A percentile compares a stretch with the other conserved stretches of the same genome.
Evolutionary conservation across 495 filamentous ascomycete genomes (phyloP).

Genomic region (Daldinia grandis): DNA sequence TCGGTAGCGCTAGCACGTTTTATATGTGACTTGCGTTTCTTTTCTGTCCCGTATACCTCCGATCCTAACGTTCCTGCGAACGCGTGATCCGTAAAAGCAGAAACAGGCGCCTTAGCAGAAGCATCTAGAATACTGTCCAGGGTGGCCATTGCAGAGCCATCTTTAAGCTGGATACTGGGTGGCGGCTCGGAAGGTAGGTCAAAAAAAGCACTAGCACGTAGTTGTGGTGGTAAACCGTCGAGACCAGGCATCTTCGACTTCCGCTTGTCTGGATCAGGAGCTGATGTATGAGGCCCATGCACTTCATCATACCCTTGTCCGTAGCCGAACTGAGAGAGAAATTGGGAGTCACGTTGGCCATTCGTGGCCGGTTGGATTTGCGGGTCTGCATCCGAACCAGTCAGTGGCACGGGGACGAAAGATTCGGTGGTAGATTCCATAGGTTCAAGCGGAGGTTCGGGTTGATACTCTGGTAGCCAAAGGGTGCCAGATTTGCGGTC

Average conservation of each 20-base stretch:
- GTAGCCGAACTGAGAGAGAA: background rate
- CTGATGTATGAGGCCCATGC: constrained; percentile 34
- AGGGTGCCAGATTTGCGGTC: constrained; percentile 43
- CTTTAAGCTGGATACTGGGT: constrained; percentile 70
- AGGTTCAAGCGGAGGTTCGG: constrained; percentile 44
- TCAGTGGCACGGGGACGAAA: background rate
- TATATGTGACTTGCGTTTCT: constrained; percentile 51
- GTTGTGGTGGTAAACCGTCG: constrained; percentile 77
- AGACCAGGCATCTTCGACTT: constrained; percentile 53
- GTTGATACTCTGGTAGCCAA: constrained; percentile 59
- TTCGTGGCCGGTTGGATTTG: constrained; percentile 7
- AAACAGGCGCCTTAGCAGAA: constrained; percentile 91
- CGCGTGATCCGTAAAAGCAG: constrained; percentile 92
- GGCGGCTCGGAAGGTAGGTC: constrained; percentile 68
- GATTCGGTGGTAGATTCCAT: constrained; percentile 34
- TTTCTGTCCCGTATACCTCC: constrained; percentile 67
- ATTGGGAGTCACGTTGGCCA: constrained; percentile 9
- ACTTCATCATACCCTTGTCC: constrained; percentile 22
- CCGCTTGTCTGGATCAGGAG: constrained; percentile 48
- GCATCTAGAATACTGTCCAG: constrained; percentile 94
- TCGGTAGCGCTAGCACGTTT: constrained; percentile 37
- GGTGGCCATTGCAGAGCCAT: constrained; percentile 84
- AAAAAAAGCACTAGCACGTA: constrained; percentile 91
- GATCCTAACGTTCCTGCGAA: constrained; percentile 76
- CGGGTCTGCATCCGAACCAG: constrained; percentile 1